Evolutionary conservation across 1,284 basidiomycete genomes (phyloP), one percentile per base, ranked within the genome.

Genomic region (Erythrobasidium hasegawianum): DNA sequence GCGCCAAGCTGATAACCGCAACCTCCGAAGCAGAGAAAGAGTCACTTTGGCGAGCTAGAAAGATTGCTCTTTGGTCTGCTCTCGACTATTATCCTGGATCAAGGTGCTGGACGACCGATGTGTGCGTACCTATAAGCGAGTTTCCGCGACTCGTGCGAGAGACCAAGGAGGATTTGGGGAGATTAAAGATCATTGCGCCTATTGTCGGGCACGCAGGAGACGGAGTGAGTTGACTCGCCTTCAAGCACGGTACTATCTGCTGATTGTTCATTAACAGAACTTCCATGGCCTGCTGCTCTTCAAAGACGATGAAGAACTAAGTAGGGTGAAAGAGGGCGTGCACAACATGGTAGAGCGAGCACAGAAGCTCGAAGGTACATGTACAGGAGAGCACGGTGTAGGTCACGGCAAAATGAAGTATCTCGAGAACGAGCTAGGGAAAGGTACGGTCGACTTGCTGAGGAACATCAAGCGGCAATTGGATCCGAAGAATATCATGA

Each of bases 41-140:
- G 1, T 84, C 86, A 57, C 78, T 97, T 9, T 97, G 93, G 93
- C 79, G 82, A 56, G 89, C 90, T 64, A 77, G 94, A 52, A 97
- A 96, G 81, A 88, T 88, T 24, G 71, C 70, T 0, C 55, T 73
- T 8, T 74, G 68, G 64, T 66, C 67, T 3, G 72, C 71, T 10
- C 38, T 73, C 20, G 69, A 70, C 11, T 71, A 68, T 29, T 40
- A 64, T 2, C 71, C 70, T 0, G 72, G 72, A 0, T 56, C 67
- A 1, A 64, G 68, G 45, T 70, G 47, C 26, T 71, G 68, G 73
- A 70, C 69, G 11, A 75, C 73, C 1, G 74, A 75, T 56, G 74
- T 75, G 20, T 75, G 74, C 56, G 73, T 72, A 24, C 74, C 68
- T 5, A 45, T 72, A 26, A 64, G 53, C 33, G 64, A 71, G 38